A percentile compares a stretch with the other conserved stretches of the same genome.
Conservation (phyloP, 441 rosid species). For the California macrophylla region DNA sequence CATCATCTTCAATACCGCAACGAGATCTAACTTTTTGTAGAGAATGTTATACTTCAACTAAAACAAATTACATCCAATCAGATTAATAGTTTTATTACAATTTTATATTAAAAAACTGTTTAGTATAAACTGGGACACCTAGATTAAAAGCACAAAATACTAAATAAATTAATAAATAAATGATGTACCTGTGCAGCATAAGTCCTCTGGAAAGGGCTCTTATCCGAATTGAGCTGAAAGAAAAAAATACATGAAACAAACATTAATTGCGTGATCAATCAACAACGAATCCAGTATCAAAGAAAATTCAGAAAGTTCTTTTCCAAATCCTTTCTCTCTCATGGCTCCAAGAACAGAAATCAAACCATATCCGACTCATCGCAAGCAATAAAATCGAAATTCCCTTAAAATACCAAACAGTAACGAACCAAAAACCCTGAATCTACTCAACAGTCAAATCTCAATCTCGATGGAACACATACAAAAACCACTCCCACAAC, state of each 20-base stretch:
- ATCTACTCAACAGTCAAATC: not conserved
- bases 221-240: conserved; percentile 43
- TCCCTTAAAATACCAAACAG: not conserved
- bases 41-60: not conserved
- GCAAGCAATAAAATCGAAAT: not conserved
- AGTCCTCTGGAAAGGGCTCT: conserved; percentile 50
- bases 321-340: not conserved
- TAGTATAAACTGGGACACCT: not conserved
- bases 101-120: not conserved
- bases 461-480: not conserved
- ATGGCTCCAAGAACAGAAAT: not conserved
- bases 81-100: not conserved
- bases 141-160: not conserved
- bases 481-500: not conserved
- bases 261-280: not conserved
- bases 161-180: not conserved
- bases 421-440: not conserved
- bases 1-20: not conserved
- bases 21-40: not conserved
- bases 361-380: not conserved
- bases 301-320: not conserved
- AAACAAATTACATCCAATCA: not conserved
- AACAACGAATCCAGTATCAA: not conserved
- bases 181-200: conserved; percentile 43
- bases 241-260: not conserved